Evolutionary conservation across 176 grass and related monocot genomes (phyloP), one percentile per base, ranked within the genome.

Genomic region (Typha latifolia): DNA sequence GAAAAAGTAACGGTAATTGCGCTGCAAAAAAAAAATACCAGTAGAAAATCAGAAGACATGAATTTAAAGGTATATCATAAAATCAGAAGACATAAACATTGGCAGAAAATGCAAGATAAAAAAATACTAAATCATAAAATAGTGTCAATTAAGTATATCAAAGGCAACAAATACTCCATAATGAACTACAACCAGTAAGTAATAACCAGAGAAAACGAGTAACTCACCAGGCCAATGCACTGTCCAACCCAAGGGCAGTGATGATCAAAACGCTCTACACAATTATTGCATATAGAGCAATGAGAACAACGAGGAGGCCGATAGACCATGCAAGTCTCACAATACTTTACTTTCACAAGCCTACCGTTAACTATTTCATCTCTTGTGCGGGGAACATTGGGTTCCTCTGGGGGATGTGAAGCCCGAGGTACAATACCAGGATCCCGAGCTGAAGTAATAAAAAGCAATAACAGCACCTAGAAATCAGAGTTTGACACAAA

Each of bases 321-420:
- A 63, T 90, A 99, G 69, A 99, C 65, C 94, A 97, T 97, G 75
- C 93, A 97, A 43, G 93, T 91, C 47, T 97, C 94, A 82, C 94
- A 97, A 66, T 97, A 97, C 78, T 97, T 97, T 62, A 92, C 76
- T 81, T 86, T 92, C 37, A 93, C 83, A 61, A 21, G 72, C 14
- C 86, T 47, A 32, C 78, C 81, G 75, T 93, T 97, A 62, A 97
- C 73, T 64, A 79, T 69, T 62, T 87, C 71, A 66, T 90, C 85
- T 84, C 90, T 97, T 56, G 72, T 84, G n/a, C 79, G 82, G 29
- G 88, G 88, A 47, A 96, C 66, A 86, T 66, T 68, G 29, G 87
- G 88, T 72, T 92, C 88, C 66, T 87, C 83, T 59, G 89, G 86
- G 72, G 89, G 94, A 72, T 90, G 89, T 47, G 78, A 84, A 77